Evolutionary conservation across 2,329 filamentous ascomycete genomes (phyloP), one percentile per base, ranked within the genome.

Genomic region (Botrytis byssoidea): DNA sequence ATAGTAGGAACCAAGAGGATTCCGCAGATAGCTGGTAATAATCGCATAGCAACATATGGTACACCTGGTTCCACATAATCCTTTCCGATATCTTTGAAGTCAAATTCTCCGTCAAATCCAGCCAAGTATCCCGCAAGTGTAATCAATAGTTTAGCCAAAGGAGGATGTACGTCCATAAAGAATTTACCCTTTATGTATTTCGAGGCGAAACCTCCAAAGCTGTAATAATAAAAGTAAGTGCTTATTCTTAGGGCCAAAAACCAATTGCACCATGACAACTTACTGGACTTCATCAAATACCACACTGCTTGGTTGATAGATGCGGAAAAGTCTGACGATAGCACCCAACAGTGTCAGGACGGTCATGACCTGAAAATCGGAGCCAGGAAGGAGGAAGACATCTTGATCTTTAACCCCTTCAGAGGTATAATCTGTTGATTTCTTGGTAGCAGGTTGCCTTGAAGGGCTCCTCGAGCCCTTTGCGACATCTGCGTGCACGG

Each of bases 101-200:
- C 96, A 82, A 99, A 99, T 76, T 94, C 88, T 77, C 96, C 96
- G 81, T 98, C 89, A 83, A 98, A 99, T 71, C 96, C 96, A 79
- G 95, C 96, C 76, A 98, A 84, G 91, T 93, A 99, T 79, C 95
- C 96, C 76, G 95, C 94, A 75, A 99, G 89, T 70, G 96, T 97
- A 80, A 99, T 95, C 78, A 99, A 90, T 82, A 99, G 90, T 86
- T 99, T 99, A 77, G 96, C 96, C 75, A 99, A 88, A 64, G 96
- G 96, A 46, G 96, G 96, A 82, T 99, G 96, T n/a, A 99, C 96
- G 82, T 99, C 96, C 96, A 99, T 99, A 84, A 99, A 99, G 88
- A 99, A 99, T 82, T 88, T 92, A 81, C 96, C 96, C 87, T 99
- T 98, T 88, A 99, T 98, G 84, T 99, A 99, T 84, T 99, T 99